Evolutionary conservation across 352 stramenopile genomes (phyloP), one percentile per base, ranked within the genome.

Genomic region (Phytophthora ohioensis): DNA sequence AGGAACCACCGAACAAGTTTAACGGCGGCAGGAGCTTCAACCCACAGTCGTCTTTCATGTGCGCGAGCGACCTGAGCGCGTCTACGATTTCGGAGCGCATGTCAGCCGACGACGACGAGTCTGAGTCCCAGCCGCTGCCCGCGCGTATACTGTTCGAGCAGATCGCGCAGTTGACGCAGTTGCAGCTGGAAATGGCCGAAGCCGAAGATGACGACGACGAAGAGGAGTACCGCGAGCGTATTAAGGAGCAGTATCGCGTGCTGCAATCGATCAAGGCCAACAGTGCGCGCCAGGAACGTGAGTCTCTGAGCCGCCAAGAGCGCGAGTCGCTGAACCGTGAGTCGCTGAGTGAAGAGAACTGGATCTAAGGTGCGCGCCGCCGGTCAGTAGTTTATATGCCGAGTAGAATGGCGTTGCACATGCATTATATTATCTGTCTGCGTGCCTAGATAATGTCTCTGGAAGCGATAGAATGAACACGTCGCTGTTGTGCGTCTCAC

Each of bases 231-330:
- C 81, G 78, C 32, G 60, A 71, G 39, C 82, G 78, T 12, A 85
- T 90, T 36, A 90, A 90, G 52, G 78, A 88, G 30, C 82, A 90
- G 57, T 90, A 90, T 57, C 74, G 77, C 11, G 48, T 85, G 51
- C 57, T 90, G 27, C 82, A 71, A 32, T 75, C 73, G 31, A 80
- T 90, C 60, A 82, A 90, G 69, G 67, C 81, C 41, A 73, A 69
- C 43, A 61, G 47, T 8, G 47, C 66, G 45, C 49, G 39, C 13
- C 56, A 71, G 17, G 64, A 67, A 12, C 65, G 58, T 7, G 53
- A 49, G 27, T 69, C 61, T 6, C 36, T 67, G 6, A 55, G 38
- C 41, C 36, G 36, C 5, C 53, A 48, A 8, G 36, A 60, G 12
- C 53, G 53, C 5, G 51, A 57, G 34, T 46, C 51, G n/a, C 51